Evolutionary conservation across 352 stramenopile genomes (phyloP).

Genomic region (Peronospora belbahrii): DNA sequence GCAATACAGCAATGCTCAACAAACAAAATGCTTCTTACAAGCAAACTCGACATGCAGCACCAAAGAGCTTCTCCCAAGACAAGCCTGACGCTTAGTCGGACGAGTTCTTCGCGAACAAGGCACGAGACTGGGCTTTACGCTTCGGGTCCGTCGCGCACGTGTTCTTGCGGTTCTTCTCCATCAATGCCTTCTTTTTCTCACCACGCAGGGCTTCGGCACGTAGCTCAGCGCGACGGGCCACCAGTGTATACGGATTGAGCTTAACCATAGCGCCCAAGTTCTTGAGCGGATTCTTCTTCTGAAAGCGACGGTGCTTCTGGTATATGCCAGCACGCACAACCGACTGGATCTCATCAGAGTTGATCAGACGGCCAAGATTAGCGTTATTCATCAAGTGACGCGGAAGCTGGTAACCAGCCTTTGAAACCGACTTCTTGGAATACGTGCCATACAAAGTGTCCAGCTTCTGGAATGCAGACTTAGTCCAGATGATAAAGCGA

Average conservation of each 20-base stretch:
- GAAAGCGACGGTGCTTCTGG: conserved; percentile 79
- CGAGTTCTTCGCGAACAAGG: conserved; percentile 76
- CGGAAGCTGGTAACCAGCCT: conserved; percentile 91
- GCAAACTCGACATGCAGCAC: conserved; percentile 4
- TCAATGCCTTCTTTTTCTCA: conserved; percentile 81
- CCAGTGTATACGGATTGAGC: conserved; percentile 95
- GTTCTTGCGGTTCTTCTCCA: conserved; percentile 82
- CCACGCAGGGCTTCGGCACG: conserved; percentile 79
- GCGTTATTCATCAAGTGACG: conserved; percentile 95
- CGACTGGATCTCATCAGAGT: conserved; percentile 97
- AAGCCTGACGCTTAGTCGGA: conserved; percentile 45
- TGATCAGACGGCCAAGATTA: conserved; percentile 98
- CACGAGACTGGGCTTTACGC: conserved; percentile 67
- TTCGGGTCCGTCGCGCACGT: conserved; percentile 71
- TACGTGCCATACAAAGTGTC: conserved; percentile 95
- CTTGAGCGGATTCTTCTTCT: conserved; percentile 97
- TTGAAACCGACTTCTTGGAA: conserved; percentile 84
- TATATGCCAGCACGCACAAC: conserved; percentile 93
- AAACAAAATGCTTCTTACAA: conserved; percentile 3
- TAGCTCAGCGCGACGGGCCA: conserved; percentile 86
- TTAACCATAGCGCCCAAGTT: conserved; percentile 94
- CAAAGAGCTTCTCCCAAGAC: background rate
- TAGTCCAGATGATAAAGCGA: conserved; percentile 98
- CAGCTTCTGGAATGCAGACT: conserved; percentile 95
- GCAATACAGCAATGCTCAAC: conserved; percentile 8